A percentile compares a stretch with the other conserved stretches of the same genome.
These are phyloP conservation scores for Dactylonectria macrodidyma DNA, from an alignment of 2,329 filamentous ascomycete species.

Conservation along the genomic window DNA sequence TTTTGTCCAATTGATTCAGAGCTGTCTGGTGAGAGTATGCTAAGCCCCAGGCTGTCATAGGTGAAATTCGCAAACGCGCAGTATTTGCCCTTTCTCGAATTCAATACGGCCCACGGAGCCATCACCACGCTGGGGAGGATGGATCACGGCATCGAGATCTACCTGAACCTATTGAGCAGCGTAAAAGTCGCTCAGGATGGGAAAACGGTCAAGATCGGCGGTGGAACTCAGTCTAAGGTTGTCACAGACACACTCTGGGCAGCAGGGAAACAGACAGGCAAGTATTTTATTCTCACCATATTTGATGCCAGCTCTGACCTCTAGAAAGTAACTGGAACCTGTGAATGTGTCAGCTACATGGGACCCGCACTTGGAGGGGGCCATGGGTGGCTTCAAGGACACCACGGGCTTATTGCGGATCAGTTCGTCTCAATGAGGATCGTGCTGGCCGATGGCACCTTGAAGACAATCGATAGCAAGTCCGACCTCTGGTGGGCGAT, in stretches of 20 bases:
- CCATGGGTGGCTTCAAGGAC: slow-evolving; percentile 50
- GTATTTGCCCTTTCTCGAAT: slow-evolving; percentile 66
- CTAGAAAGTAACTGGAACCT: slow-evolving; percentile 42
- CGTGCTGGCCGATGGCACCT: slow-evolving; percentile 50
- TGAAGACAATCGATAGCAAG: slow-evolving; percentile 40
- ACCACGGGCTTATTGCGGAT: slow-evolving; percentile 51
- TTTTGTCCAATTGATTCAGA: not conserved
- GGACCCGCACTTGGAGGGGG: slow-evolving; percentile 51
- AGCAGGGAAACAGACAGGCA: slow-evolving; percentile 65
- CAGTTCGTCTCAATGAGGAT: slow-evolving; percentile 52
- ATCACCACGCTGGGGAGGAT: slow-evolving; percentile 64
- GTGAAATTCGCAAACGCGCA: slow-evolving; percentile 62
- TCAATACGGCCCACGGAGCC: slow-evolving; percentile 67
- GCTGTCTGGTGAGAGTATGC: not conserved
- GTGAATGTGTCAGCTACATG: slow-evolving; percentile 49
- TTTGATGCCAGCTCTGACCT: not conserved
- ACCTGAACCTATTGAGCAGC: slow-evolving; percentile 59
- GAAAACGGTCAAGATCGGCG: slow-evolving; percentile 63
- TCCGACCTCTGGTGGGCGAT: slow-evolving; percentile 55
- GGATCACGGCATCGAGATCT: slow-evolving; percentile 66
- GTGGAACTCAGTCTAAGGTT: slow-evolving; percentile 62
- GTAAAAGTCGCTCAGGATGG: slow-evolving; percentile 60
- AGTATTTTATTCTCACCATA: not conserved
- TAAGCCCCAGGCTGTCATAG: slow-evolving; percentile 27
- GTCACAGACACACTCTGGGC: slow-evolving; percentile 65